Evolutionary conservation across 129 eudicot species (phyloP), one percentile per base, ranked within the genome.

Genomic region (Helianthus annuus): DNA sequence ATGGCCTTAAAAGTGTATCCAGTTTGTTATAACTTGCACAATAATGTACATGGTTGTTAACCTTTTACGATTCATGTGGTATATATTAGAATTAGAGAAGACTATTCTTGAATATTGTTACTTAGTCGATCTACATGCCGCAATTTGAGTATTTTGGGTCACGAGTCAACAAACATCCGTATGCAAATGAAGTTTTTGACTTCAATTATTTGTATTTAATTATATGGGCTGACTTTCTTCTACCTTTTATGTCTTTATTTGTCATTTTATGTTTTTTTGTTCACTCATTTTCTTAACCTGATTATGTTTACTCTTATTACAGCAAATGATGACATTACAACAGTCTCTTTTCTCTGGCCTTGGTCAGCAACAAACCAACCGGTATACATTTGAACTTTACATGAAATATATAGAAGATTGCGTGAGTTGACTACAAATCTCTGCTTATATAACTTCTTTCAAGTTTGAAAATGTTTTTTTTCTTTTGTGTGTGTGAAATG

Each of bases 311-410:
- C 65, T 56, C 48, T 59, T 54, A 36, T 81, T 64, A 48, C 84
- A 88, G 96, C 96, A 88, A 83, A 84, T 88, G 78, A 78, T 85
- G 91, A 48, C 82, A 49, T 65, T 83, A 56, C 91, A 85, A 79
- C 91, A 83, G 59, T 77, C 85, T 56, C 86, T 88, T 53, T 52
- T 81, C 54, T 75, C 95, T 27, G 85, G 79, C 68, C 86, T 77
- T 55, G 84, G 85, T 57, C 91, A 53, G 68, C 96, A 83, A 78
- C 83, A 56, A 49, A 59, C 84, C 42, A 73, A 76, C 61, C 76
- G 81, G 95, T 88, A 80, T 70, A 78, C 16, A 58, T 24, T 46
- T 67, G n/a, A 38, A 15, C 4, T 15, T 42, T 52, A 76, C 68
- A 56, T 67, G 40, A 39, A 17, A 11, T 9, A 16, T 17, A 22